Conservation (phyloP, 2,329 filamentous ascomycete genomes). For the Apiospora malaysiana region DNA sequence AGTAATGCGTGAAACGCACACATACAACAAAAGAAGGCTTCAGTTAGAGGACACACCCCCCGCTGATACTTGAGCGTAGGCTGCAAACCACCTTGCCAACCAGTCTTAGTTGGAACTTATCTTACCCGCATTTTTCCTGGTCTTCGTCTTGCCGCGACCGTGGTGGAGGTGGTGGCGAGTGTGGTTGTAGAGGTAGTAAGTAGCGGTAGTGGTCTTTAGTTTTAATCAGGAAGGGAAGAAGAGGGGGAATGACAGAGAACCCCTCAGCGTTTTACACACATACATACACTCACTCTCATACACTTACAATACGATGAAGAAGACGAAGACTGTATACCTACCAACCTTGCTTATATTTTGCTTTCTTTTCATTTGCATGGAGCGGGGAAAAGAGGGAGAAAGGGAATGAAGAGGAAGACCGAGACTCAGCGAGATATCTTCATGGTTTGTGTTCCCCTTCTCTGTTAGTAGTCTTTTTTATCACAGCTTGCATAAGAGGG, state of each 20-base stretch:
- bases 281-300: not conserved
- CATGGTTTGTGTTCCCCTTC: not conserved
- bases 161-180: not conserved
- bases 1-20: conserved; percentile 41
- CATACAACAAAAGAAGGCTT: not conserved
- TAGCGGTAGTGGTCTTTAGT: not conserved
- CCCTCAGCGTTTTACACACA: not conserved
- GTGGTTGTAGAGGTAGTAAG: not conserved
- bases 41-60: not conserved
- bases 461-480: not conserved
- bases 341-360: not conserved
- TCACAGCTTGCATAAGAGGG: not conserved
- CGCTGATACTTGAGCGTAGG: conserved; percentile 18
- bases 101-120: conserved; percentile 14
- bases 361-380: not conserved
- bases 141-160: too few relatives aligned
- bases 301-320: not conserved
- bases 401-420: not conserved
- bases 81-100: conserved; percentile 22
- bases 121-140: not conserved
- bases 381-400: not conserved
- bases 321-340: not conserved
- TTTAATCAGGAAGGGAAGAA: not conserved
- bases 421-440: not conserved
- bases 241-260: not conserved